Evolutionary conservation across 2,329 filamentous ascomycete genomes (phyloP), one percentile per base, ranked within the genome.

Genomic region (Fusarium redolens): DNA sequence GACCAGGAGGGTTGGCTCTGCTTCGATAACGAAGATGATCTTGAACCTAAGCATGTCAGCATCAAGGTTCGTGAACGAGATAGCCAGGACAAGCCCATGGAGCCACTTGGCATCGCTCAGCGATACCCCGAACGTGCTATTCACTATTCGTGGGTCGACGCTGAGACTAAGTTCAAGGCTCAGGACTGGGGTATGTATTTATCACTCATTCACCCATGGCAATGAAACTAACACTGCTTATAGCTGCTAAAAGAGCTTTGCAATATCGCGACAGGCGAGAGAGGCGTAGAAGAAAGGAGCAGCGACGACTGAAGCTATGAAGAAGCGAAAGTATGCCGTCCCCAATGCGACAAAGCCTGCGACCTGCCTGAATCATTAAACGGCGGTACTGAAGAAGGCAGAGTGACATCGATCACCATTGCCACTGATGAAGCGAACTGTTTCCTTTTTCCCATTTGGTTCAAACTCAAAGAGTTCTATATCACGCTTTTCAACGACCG

Each of bases 61-160:
- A 82, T 83, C 79, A 83, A 83, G 74, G 83, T 82, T 59, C 81
- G 82, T 4, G 81, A 83, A 61, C 77, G 80, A 33, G 81, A 83
- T 51, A 79, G 74, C 56, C 80, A 81, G 50, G 80, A 80, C 68
- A 81, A 80, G 65, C 80, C 81, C 22, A 78, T 78, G 75, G 80
- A 82, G 61, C 81, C 80, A 3, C 74, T 83, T 30, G 82, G 82
- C 3, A 76, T 83, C 15, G 81, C 79, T 1, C 82, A 83, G 59
- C 80, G 86, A n/a, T 87, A 84, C 62, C 86, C 86, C 4, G 85
- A 87, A 63, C 81, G 84, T 30, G 85, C 85, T 11, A 78, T 86
- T 41, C 77, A 81, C 40, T 87, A 87, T 72, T 57, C 76, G 8
- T 87, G 85, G 85, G 83, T 87, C 18, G 78, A 82, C 12, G 59